phyloP scores from a whole-genome alignment of 108 stramenopile species.

The Cyclotella baltica region DNA sequence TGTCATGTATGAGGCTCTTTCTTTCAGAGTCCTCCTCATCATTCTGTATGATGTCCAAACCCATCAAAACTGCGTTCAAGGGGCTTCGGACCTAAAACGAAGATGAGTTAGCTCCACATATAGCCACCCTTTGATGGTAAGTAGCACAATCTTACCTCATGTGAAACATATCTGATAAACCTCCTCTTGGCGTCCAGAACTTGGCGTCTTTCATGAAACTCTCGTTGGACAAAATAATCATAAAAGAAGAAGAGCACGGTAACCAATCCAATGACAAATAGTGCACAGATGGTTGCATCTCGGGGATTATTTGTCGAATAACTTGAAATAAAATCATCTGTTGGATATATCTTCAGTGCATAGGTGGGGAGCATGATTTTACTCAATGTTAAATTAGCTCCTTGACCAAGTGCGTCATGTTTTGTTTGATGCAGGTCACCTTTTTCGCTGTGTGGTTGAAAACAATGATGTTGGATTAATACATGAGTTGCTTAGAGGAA shows the following conservation, averaged over 20 bases:
- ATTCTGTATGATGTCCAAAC: conserved; percentile 46
- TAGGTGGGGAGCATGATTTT: not conserved
- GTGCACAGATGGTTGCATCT: conserved; percentile 36
- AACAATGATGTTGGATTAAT: too few relatives aligned
- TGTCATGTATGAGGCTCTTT: conserved; percentile 22
- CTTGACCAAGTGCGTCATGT: not conserved
- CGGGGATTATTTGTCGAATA: conserved; percentile 44
- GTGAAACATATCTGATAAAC: conserved; percentile 63
- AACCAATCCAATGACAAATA: conserved; percentile 52
- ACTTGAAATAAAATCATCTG: conserved; percentile 28
- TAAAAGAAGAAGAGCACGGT: conserved; percentile 58
- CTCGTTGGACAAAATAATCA: conserved; percentile 58
- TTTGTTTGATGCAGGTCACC: conserved; percentile 19
- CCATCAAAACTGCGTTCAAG: conserved; percentile 63
- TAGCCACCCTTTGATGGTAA: not conserved
- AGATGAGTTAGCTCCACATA: not conserved
- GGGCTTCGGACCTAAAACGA: conserved; percentile 41
- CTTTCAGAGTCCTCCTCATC: conserved; percentile 25
- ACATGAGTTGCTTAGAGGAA: not conserved
- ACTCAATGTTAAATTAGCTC: not conserved
- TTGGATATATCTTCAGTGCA: conserved; percentile 42
- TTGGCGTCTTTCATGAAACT: conserved; percentile 45
- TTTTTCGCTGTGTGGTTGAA: not conserved
- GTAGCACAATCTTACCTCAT: conserved; percentile 39
- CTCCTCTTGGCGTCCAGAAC: conserved; percentile 59